These are phyloP conservation scores for Talaromyces thailandensis DNA, from an alignment of 495 filamentous ascomycete genomes.

Conservation along the genomic window DNA sequence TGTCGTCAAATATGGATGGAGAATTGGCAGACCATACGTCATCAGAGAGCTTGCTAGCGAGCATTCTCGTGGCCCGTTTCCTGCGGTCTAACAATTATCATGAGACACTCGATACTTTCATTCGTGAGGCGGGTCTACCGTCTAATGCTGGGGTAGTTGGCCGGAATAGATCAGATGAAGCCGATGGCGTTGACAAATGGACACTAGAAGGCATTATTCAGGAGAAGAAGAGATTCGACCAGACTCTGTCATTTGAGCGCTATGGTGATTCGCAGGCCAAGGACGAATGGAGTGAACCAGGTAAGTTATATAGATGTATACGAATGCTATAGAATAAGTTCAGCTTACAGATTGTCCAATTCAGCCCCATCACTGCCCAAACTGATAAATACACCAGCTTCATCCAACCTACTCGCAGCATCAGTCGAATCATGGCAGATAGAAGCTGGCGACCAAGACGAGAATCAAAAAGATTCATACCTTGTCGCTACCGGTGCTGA, in stretches of 20 bases:
- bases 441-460: constrained; percentile 8
- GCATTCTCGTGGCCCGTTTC: constrained; percentile 52
- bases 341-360: neutral
- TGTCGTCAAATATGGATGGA: neutral
- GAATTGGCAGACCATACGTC: neutral
- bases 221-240: constrained; percentile 56
- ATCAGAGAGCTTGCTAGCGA: constrained; percentile 13
- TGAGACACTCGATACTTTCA: constrained; percentile 51
- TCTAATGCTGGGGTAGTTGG: constrained; percentile 24
- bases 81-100: constrained; percentile 50
- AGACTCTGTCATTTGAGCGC: constrained; percentile 47
- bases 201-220: constrained; percentile 57
- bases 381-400: constrained; percentile 31
- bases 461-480: constrained; percentile 7
- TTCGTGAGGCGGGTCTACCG: constrained; percentile 51
- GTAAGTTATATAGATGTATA: constrained; percentile 22
- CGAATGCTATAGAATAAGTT: neutral
- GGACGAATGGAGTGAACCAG: constrained; percentile 40
- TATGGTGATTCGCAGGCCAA: constrained; percentile 29
- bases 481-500: constrained; percentile 46
- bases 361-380: constrained; percentile 41
- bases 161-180: constrained; percentile 14
- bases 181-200: constrained; percentile 23
- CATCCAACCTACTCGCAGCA: constrained; percentile 47
- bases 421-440: constrained; percentile 32